Conservation (phyloP, 2,329 filamentous ascomycete species). For the Penicillium sclerotigenum region DNA sequence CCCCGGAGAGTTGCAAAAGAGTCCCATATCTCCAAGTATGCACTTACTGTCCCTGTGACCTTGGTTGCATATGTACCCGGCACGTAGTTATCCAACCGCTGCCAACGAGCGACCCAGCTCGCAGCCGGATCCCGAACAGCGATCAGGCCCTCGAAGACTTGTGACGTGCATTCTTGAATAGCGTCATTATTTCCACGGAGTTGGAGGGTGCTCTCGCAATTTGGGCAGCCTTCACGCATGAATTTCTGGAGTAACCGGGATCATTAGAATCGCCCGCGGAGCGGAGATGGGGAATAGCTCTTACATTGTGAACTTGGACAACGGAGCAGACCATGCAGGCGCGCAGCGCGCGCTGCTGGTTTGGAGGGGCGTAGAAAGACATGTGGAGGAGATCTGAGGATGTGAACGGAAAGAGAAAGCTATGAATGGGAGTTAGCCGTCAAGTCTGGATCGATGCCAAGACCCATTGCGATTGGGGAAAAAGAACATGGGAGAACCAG, state of each 20-base stretch:
- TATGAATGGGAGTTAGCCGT: conserved; percentile 11
- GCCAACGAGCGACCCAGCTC: conserved; percentile 97
- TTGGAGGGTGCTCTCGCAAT: conserved; percentile 90
- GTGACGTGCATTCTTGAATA: conserved; percentile 89
- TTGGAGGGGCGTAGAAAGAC: conserved; percentile 67
- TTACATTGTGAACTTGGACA: conserved; percentile 74
- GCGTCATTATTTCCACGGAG: conserved; percentile 74
- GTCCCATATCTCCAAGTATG: not conserved
- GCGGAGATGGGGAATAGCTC: conserved; percentile 26
- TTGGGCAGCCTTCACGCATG: conserved; percentile 82
- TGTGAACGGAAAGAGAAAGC: conserved; percentile 4
- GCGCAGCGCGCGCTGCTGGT: conserved; percentile 80
- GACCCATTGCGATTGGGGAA: conserved; percentile 26
- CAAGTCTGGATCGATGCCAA: conserved; percentile 34
- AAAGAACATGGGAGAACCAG: conserved; percentile 23
- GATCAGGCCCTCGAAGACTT: conserved; percentile 92
- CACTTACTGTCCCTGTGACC: conserved; percentile 71
- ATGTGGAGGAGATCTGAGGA: conserved; percentile 21
- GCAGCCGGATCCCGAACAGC: conserved; percentile 74
- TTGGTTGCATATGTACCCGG: conserved; percentile 91
- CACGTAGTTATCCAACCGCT: conserved; percentile 84
- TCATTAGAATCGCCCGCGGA: not conserved
- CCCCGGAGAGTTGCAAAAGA: no score
- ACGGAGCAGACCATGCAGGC: conserved; percentile 99
- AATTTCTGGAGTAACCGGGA: conserved; percentile 62